Conservation (phyloP, 2,329 filamentous ascomycete genomes). For the Alternaria metachromatica region DNA sequence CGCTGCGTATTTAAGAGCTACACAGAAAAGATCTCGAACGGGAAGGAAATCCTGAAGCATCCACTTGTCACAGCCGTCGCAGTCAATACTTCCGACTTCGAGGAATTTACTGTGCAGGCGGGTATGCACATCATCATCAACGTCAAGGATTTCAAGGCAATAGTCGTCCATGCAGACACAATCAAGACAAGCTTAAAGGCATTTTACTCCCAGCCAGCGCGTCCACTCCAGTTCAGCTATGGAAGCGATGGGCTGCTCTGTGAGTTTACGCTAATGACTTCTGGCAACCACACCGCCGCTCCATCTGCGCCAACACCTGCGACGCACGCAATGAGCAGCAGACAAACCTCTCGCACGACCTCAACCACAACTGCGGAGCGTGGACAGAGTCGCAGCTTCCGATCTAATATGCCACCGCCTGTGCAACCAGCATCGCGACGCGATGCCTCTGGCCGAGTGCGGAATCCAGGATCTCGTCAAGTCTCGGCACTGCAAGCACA, state of each 20-base stretch:
- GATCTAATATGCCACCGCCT: constrained; percentile 54
- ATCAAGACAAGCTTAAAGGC: constrained; percentile 71
- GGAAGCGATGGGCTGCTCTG: constrained; percentile 71
- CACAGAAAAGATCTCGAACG: constrained; percentile 77
- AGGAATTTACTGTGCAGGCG: constrained; percentile 75
- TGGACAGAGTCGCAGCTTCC: constrained; percentile 27
- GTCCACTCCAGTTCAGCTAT: constrained; percentile 76
- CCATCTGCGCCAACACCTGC: constrained; percentile 28
- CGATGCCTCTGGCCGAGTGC: constrained; percentile 34
- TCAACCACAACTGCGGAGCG: constrained; percentile 28
- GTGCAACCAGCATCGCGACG: constrained; percentile 41
- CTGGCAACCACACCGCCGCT: constrained; percentile 65
- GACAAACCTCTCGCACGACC: constrained; percentile 41
- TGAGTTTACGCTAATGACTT: constrained; percentile 84
- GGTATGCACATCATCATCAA: constrained; percentile 80
- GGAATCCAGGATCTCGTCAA: constrained; percentile 37
- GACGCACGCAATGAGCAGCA: constrained; percentile 27
- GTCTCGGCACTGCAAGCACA: constrained; percentile 23
- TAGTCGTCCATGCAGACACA: constrained; percentile 76
- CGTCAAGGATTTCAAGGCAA: constrained; percentile 82
- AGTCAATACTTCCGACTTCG: constrained; percentile 77
- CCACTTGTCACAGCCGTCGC: constrained; percentile 81
- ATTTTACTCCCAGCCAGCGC: constrained; percentile 72
- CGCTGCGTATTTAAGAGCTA: constrained; percentile 80
- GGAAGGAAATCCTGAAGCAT: constrained; percentile 77